Percentiles rank a stretch among this genome's conserved stretches.
Conservation (phyloP, 2,329 filamentous ascomycete species). For the Claviceps quebecensis region DNA sequence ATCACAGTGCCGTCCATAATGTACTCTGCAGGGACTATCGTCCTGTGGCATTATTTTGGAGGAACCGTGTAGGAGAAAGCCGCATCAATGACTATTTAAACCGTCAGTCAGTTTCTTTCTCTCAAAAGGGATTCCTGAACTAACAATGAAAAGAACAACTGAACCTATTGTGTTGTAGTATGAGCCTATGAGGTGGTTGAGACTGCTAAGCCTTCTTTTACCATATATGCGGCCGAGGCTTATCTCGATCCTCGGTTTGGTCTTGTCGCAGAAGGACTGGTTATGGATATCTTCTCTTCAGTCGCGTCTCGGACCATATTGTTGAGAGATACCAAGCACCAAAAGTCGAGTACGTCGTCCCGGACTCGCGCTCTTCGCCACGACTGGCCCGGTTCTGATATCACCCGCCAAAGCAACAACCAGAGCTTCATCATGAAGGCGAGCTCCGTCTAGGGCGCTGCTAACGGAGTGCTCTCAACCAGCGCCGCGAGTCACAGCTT, state of each 20-base stretch:
- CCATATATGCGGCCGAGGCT: neutral
- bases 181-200: neutral
- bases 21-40: too few relatives aligned
- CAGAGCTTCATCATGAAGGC: slow-evolving; percentile 12
- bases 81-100: too few relatives aligned
- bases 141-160: too few relatives aligned
- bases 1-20: too few relatives aligned
- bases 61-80: too few relatives aligned
- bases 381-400: neutral
- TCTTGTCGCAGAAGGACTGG: neutral
- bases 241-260: neutral
- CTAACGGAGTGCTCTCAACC: neutral
- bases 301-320: neutral
- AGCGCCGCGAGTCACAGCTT: slow-evolving; percentile 17
- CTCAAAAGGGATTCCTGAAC: too few relatives aligned
- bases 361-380: neutral
- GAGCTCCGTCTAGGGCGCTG: slow-evolving; percentile 15
- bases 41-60: too few relatives aligned
- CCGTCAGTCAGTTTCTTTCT: too few relatives aligned
- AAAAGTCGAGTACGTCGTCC: neutral
- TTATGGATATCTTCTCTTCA: too few relatives aligned
- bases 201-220: neutral
- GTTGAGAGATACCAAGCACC: neutral
- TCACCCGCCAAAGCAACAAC: neutral
- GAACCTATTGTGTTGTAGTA: too few relatives aligned